A percentile compares a stretch with the other conserved stretches of the same genome.
Conservation (phyloP, 345 rosid genomes). For the Populus simonii region DNA sequence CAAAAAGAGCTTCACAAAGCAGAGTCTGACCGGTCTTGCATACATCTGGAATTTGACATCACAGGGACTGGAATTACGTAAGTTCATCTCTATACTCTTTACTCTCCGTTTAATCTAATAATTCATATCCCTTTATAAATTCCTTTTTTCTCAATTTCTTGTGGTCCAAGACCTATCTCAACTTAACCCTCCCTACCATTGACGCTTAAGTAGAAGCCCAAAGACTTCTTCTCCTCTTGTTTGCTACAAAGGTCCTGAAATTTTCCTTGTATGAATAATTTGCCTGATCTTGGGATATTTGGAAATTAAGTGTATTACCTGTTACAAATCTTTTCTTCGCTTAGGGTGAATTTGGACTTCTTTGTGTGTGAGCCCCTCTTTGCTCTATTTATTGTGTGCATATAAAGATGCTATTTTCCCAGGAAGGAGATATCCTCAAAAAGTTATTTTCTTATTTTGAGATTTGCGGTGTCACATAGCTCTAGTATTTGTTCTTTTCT, state of each 20-base stretch:
- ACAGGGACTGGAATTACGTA: slow-evolving; percentile 69
- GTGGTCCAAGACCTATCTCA: neutral
- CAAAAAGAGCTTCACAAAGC: slow-evolving; percentile 84
- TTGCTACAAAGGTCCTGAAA: neutral
- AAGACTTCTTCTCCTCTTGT: neutral
- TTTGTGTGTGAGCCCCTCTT: neutral
- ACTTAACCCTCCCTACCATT: neutral
- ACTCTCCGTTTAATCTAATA: neutral
- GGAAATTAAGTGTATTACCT: neutral
- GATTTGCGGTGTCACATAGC: neutral
- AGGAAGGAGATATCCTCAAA: neutral
- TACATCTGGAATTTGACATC: slow-evolving; percentile 87
- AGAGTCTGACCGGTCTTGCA: slow-evolving; percentile 89
- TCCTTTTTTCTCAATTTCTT: neutral
- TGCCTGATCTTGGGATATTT: neutral
- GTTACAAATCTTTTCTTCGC: neutral
- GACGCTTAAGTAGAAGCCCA: neutral
- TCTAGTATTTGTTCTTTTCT: neutral
- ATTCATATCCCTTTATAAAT: neutral
- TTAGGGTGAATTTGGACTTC: neutral
- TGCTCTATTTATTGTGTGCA: neutral
- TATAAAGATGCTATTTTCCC: neutral
- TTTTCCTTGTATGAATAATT: neutral
- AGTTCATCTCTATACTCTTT: slow-evolving; percentile 25
- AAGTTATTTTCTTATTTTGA: neutral